phyloP scores from a whole-genome alignment of 73 alveolate genomes.

The Uronychia binucleata region DNA sequence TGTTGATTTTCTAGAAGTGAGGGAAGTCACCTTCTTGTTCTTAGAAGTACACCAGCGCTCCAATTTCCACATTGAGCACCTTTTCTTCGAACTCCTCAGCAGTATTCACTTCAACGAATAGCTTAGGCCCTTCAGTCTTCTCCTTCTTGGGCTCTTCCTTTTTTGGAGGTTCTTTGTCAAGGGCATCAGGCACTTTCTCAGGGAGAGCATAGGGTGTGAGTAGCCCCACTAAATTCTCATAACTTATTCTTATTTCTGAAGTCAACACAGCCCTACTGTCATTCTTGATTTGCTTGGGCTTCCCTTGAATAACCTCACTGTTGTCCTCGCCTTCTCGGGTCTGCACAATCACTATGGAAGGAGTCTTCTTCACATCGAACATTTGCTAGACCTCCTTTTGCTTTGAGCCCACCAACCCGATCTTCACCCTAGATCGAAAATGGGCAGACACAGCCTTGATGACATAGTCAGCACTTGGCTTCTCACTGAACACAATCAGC shows the following conservation, averaged over 20 bases:
- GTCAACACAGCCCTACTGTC: neutral
- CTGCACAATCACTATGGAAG: neutral
- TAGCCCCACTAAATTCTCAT: neutral
- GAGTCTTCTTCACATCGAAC: neutral
- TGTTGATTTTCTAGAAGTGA: neutral
- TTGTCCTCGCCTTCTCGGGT: neutral
- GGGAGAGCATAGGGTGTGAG: neutral
- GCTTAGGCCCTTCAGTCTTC: neutral
- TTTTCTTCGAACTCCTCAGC: neutral
- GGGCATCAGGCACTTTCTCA: neutral
- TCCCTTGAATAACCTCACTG: neutral
- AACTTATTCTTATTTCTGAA: neutral
- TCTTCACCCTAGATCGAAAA: neutral
- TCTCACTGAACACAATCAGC: neutral
- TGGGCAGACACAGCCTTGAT: neutral
- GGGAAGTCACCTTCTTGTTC: neutral
- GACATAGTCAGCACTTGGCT: neutral
- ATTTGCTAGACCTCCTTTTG: neutral
- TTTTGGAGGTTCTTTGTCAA: neutral
- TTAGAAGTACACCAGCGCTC: neutral
- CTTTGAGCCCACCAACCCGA: neutral
- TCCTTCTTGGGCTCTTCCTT: neutral
- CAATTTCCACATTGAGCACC: neutral
- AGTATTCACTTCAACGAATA: neutral
- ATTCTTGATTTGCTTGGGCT: neutral